Evolutionary conservation across 306 rosid species (phyloP).

Genomic region (Rosa persica): DNA sequence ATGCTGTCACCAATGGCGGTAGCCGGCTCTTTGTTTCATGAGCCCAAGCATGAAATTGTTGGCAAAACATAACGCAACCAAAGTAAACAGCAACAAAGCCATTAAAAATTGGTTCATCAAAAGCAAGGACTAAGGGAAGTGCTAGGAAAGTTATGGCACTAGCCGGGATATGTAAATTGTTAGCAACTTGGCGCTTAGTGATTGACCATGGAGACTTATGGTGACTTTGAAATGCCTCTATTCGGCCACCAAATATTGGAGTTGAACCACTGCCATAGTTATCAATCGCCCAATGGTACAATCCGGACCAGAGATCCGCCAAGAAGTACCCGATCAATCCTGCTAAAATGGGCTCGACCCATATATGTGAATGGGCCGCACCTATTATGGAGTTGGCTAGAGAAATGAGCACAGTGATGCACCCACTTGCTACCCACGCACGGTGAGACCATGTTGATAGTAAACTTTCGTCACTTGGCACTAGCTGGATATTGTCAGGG

Average conservation of each 20-base stretch:
- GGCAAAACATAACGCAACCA: constrained; percentile 76
- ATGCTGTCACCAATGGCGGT: constrained; percentile 44
- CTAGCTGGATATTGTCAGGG: constrained; percentile 12
- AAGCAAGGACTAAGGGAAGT: constrained; percentile 58
- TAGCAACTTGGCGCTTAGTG: constrained; percentile 75
- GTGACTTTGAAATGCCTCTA: constrained; percentile 84
- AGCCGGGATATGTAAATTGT: constrained; percentile 68
- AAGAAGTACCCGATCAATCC: constrained; percentile 56
- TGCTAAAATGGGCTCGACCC: constrained; percentile 50
- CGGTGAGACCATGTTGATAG: constrained; percentile 77
- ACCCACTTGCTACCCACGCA: constrained; percentile 67
- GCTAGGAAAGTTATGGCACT: constrained; percentile 57
- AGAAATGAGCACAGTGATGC: constrained; percentile 38
- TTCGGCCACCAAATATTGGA: constrained; percentile 69
- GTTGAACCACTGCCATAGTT: constrained; percentile 65
- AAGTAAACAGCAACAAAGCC: constrained; percentile 54
- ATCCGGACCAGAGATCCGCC: constrained; percentile 82
- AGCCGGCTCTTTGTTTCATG: constrained; percentile 73
- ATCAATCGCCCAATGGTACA: constrained; percentile 89
- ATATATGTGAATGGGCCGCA: constrained; percentile 33
- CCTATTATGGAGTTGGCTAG: constrained; percentile 47
- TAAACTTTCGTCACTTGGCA: constrained; percentile 43
- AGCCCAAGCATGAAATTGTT: constrained; percentile 95
- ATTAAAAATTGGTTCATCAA: constrained; percentile 46
- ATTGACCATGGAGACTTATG: constrained; percentile 81